A percentile compares a stretch with the other conserved stretches of the same genome.
Evolutionary conservation across 1,139 yeast genomes (phyloP).

Genomic region (Wickerhamiella infanticola): DNA sequence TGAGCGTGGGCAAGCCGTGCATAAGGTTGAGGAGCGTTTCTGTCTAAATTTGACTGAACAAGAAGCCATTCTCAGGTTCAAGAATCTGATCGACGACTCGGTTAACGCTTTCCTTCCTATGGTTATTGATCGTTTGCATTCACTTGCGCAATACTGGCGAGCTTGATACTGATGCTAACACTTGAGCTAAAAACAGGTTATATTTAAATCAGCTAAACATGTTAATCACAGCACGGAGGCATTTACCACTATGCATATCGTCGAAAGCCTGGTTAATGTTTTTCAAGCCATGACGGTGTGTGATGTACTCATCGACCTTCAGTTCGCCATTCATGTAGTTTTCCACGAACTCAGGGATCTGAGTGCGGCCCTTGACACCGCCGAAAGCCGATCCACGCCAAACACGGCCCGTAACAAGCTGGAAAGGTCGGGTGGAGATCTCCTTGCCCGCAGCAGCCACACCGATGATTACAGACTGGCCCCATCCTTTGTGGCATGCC

Average conservation of each 20-base stretch:
- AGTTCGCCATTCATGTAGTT: conserved; percentile 70
- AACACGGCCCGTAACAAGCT: conserved; percentile 94
- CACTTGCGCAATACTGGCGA: conserved; percentile 95
- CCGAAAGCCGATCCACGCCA: conserved; percentile 99
- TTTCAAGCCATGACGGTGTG: conserved; percentile 67
- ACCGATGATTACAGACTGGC: conserved; percentile 84
- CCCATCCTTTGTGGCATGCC: conserved; percentile 99
- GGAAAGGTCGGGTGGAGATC: conserved; percentile 94
- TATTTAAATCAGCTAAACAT: conserved; percentile 4
- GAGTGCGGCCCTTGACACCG: conserved; percentile 95
- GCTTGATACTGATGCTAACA: conserved; percentile 31
- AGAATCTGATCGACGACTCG: conserved; percentile 80
- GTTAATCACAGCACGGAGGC: conserved; percentile 75
- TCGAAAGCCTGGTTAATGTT: conserved; percentile 82
- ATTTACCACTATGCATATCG: conserved; percentile 86
- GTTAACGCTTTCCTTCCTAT: conserved; percentile 88
- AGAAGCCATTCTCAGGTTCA: conserved; percentile 89
- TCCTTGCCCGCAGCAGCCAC: conserved; percentile 98
- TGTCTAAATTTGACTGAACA: conserved; percentile 88
- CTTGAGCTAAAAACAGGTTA: not conserved
- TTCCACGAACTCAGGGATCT: conserved; percentile 79
- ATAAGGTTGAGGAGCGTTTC: conserved; percentile 87
- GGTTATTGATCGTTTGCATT: conserved; percentile 87
- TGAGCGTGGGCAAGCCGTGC: conserved; percentile 59
- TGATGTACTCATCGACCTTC: conserved; percentile 89